phyloP scores from a whole-genome alignment of 106 monocot species.

The Chionographis japonica region DNA sequence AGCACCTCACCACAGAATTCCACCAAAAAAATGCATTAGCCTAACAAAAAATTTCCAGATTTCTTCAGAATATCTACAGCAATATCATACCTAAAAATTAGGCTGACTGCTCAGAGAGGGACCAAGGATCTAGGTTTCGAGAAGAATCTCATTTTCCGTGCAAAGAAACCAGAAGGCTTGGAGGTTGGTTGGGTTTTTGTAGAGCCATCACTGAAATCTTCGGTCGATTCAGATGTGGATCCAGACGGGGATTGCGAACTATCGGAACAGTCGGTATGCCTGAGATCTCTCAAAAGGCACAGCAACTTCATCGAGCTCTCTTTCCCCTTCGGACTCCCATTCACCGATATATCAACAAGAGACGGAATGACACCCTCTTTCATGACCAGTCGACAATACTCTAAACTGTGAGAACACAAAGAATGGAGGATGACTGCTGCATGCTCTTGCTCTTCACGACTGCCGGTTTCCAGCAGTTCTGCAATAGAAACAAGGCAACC shows the following conservation, averaged over 20 bases:
- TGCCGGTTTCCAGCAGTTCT: constrained; percentile 56
- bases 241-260: constrained; percentile 14
- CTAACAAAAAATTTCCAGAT: no score
- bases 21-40: no score
- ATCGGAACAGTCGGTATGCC: constrained; percentile 20
- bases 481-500: constrained; percentile 52
- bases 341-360: constrained; percentile 72
- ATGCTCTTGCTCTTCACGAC: constrained; percentile 52
- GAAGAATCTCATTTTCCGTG: constrained; percentile 30
- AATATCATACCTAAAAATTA: neutral
- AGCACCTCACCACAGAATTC: no score
- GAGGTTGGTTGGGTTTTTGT: constrained; percentile 12
- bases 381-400: constrained; percentile 53
- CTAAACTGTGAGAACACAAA: constrained; percentile 39
- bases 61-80: no score
- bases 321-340: constrained; percentile 50
- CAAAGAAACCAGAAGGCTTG: constrained; percentile 38
- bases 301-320: constrained; percentile 55
- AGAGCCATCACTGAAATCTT: constrained; percentile 1
- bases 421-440: constrained; percentile 43
- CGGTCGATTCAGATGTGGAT: constrained; percentile 1
- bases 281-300: constrained; percentile 59
- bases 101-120: constrained; percentile 9
- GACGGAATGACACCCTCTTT: constrained; percentile 81
- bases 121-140: constrained; percentile 29